Evolutionary conservation across 1,284 basidiomycete genomes (phyloP).

Genomic region (Cronartium quercuum): DNA sequence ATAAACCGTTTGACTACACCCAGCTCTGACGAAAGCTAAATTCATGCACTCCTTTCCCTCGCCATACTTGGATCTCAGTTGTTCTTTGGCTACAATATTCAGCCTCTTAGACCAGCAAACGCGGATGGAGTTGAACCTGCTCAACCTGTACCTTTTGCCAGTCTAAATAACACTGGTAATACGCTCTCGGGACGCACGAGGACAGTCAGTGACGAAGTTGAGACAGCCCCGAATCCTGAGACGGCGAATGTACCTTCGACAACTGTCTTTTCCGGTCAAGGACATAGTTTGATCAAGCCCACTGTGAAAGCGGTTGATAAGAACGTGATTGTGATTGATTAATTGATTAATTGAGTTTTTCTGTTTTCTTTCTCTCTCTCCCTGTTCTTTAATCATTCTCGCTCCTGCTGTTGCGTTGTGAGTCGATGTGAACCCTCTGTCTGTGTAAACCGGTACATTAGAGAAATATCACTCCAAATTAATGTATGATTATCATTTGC

Average conservation of each 20-base stretch:
- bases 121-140: not conserved
- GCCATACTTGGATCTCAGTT: not conserved
- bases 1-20: not conserved
- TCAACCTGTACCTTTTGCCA: slow-evolving; percentile 4
- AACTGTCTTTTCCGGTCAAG: slow-evolving; percentile 11
- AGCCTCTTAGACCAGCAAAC: not conserved
- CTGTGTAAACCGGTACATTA: no score
- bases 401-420: no score
- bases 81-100: slow-evolving; percentile 24
- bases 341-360: no score
- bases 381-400: no score
- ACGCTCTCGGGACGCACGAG: slow-evolving; percentile 22
- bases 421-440: no score
- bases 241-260: not conserved
- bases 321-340: slow-evolving; percentile 35
- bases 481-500: no score
- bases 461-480: no score
- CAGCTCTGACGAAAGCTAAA: not conserved
- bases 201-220: not conserved
- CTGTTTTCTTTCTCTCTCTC: no score
- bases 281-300: not conserved
- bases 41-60: not conserved
- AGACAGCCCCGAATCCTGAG: not conserved
- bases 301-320: not conserved
- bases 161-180: slow-evolving; percentile 6